Base-by-base conservation (phyloP, 106 monocot species). In the Acanthochlamys bracteata region DNA sequence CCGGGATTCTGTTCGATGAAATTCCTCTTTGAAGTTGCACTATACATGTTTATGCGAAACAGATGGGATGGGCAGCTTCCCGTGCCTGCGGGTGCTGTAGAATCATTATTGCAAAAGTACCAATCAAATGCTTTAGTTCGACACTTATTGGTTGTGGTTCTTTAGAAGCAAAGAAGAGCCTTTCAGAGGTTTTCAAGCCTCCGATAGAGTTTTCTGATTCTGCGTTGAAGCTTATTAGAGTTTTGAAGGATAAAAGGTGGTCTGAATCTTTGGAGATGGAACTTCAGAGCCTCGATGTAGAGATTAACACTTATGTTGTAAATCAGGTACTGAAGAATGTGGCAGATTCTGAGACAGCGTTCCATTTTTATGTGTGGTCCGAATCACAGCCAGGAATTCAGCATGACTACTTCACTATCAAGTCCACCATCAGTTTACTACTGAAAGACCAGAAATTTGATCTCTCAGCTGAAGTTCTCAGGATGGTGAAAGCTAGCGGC, bases 311-410 rank as follows among this genome's bases (percentile, higher is more conserved):
- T 24, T 86, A 77, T 64, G 71, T 82, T 14, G 79, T 83, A 27
- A 84, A 84, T 62, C 86, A 80, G 59, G 94, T 90, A 22, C 53
- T 95, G 61, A 82, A 78, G 70, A 43, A 65, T 42, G 39, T 95
- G 73, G 53, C 76, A 10, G 76, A 87, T 66, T 77, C 84, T 6
- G 71, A 80, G 55, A 63, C 67, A 41, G 95, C 76, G 4, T 84
- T 80, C 62, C 70, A 70, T 39, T 90, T 95, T 57, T 87, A 75
- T 65, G 13, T 59, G n/a, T 95, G 95, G 95, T 86, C 80, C 0
- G 87, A 90, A 51, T 55, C 76, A 11, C 81, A 65, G 52, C 84
- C 79, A 10, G 79, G 75, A 23, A 80, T 90, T 64, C 39, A 78
- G 61, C 95, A 84, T 10, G 75, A 90, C 45, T 80, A 78, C 59